phyloP scores from a whole-genome alignment of 352 stramenopile species.

The Plasmopara viticola region DNA sequence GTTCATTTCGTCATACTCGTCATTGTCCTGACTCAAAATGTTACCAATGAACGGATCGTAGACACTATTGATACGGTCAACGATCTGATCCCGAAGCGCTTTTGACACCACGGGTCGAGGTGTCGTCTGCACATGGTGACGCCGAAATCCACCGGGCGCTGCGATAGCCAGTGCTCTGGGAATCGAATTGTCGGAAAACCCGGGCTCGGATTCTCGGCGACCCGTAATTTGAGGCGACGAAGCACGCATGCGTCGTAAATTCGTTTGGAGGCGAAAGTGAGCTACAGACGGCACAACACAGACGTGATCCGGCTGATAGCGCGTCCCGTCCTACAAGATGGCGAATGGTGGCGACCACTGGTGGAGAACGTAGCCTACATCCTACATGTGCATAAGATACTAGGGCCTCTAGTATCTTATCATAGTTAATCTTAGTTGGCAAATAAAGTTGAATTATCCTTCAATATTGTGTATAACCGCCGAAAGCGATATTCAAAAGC shows the following conservation, averaged over 20 bases:
- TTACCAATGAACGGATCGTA: constrained; percentile 82
- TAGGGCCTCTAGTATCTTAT: background rate
- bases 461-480: background rate
- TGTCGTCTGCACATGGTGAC: constrained; percentile 54
- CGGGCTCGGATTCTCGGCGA: constrained; percentile 56
- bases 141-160: constrained; percentile 61
- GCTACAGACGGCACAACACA: too few relatives aligned
- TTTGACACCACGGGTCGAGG: constrained; percentile 35
- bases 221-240: constrained; percentile 24
- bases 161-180: constrained; percentile 57
- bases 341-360: constrained; percentile 15
- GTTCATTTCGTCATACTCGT: constrained; percentile 68
- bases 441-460: background rate
- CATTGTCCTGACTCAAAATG: constrained; percentile 79
- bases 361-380: constrained; percentile 10
- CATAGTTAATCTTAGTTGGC: background rate
- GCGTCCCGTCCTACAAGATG: constrained; percentile 14
- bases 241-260: constrained; percentile 7
- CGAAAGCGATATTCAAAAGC: background rate
- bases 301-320: too few relatives aligned
- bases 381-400: background rate
- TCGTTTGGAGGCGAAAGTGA: too few relatives aligned
- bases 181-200: constrained; percentile 25
- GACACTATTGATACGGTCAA: constrained; percentile 62
- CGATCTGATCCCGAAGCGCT: constrained; percentile 59